These are phyloP conservation scores for Malassezia vespertilionis DNA, from an alignment of 1,284 basidiomycete genomes.

Conservation along the genomic window DNA sequence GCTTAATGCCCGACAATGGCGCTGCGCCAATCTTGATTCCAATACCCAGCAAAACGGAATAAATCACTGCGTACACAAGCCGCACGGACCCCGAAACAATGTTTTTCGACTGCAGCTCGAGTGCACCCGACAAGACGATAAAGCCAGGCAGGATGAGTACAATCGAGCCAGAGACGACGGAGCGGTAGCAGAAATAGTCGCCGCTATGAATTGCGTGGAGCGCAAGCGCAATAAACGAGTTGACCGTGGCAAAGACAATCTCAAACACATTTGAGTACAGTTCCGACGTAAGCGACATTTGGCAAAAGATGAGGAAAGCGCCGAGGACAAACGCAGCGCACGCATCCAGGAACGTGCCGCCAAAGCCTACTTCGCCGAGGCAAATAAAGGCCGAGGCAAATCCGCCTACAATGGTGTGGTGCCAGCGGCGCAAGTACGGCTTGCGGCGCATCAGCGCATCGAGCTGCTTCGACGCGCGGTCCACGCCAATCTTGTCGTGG, in stretches of 20 bases:
- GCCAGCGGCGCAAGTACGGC: slow-evolving; percentile 43
- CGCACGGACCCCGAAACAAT: slow-evolving; percentile 56
- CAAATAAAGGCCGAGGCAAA: slow-evolving; percentile 67
- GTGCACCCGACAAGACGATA: slow-evolving; percentile 57
- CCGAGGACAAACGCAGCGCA: slow-evolving; percentile 67
- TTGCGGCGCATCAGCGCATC: slow-evolving; percentile 64
- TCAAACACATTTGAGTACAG: slow-evolving; percentile 78
- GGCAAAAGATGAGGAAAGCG: slow-evolving; percentile 54
- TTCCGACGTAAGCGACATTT: slow-evolving; percentile 51
- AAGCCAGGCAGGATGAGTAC: slow-evolving; percentile 68
- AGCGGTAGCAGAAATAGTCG: slow-evolving; percentile 64
- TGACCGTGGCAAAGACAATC: slow-evolving; percentile 70
- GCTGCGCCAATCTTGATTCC: slow-evolving; percentile 34
- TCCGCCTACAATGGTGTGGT: slow-evolving; percentile 65
- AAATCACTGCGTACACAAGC: slow-evolving; percentile 69
- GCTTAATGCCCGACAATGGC: background rate
- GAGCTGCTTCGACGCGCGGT: slow-evolving; percentile 63
- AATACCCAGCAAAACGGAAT: slow-evolving; percentile 51
- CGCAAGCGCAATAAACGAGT: slow-evolving; percentile 59
- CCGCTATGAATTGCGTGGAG: slow-evolving; percentile 26
- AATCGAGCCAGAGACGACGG: slow-evolving; percentile 69
- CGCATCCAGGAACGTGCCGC: slow-evolving; percentile 69
- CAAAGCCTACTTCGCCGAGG: slow-evolving; percentile 49
- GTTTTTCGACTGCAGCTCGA: slow-evolving; percentile 57
- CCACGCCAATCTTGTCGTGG: slow-evolving; percentile 71